Conservation (phyloP, 768 basidiomycete species). For the Pleurotus sapidus region DNA sequence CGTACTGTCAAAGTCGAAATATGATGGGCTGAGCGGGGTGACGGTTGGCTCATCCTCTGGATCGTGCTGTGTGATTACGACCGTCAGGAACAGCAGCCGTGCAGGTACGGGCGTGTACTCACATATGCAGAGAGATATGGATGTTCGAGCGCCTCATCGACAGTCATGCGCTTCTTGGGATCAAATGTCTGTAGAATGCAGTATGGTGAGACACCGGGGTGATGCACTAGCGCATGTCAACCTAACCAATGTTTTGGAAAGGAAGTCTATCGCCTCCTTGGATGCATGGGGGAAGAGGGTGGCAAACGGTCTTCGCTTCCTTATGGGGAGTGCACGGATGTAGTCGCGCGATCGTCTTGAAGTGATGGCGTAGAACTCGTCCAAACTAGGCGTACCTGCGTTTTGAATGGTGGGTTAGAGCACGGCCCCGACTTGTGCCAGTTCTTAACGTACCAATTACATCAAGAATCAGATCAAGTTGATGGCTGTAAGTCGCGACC, state of each 20-base stretch:
- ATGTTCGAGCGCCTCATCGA: slow-evolving; percentile 79
- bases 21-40: slow-evolving; percentile 75
- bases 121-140: slow-evolving; percentile 81
- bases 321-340: slow-evolving; percentile 81
- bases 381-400: slow-evolving; percentile 76
- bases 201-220: not conserved
- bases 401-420: slow-evolving; percentile 14
- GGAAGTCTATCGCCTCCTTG: slow-evolving; percentile 67
- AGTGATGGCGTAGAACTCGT: slow-evolving; percentile 90
- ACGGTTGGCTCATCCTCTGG: slow-evolving; percentile 87
- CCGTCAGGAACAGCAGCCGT: slow-evolving; percentile 7
- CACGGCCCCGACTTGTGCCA: not conserved
- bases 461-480: slow-evolving; percentile 84
- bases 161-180: slow-evolving; percentile 80
- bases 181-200: slow-evolving; percentile 64
- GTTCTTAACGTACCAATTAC: slow-evolving; percentile 57
- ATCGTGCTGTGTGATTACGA: slow-evolving; percentile 54
- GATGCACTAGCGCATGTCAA: not conserved
- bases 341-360: slow-evolving; percentile 84
- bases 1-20: slow-evolving; percentile 89
- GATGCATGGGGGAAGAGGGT: slow-evolving; percentile 78
- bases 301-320: slow-evolving; percentile 68
- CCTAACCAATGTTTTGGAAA: slow-evolving; percentile 68
- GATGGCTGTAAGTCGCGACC: slow-evolving; percentile 88
- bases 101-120: slow-evolving; percentile 18